Percentiles rank a stretch among this genome's conserved stretches.
phyloP scores from a whole-genome alignment of 2,329 filamentous ascomycete species.

The Simplicillium aogashimaense region DNA sequence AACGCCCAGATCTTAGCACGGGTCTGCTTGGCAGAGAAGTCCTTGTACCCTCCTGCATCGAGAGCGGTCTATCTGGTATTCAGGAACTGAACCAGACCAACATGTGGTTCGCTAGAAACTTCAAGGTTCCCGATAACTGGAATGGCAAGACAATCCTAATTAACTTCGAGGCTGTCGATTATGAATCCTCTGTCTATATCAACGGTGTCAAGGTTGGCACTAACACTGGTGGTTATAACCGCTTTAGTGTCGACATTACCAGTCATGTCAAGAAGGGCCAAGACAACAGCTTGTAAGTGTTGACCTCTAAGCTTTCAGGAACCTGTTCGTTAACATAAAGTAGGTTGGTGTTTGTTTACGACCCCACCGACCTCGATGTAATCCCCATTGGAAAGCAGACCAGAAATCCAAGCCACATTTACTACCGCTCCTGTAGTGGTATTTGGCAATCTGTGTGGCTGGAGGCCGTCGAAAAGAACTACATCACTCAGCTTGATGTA shows the following conservation, averaged over 20 bases:
- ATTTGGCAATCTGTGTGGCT: conserved; percentile 71
- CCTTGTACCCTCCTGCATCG: conserved; percentile 31
- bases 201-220: conserved; percentile 42
- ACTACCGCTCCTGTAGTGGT: conserved; percentile 62
- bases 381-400: conserved; percentile 61
- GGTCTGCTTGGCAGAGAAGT: conserved; percentile 26
- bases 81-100: conserved; percentile 27
- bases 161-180: conserved; percentile 51
- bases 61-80: conserved; percentile 38
- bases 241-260: conserved; percentile 51
- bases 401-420: conserved; percentile 48
- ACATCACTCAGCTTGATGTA: conserved; percentile 51
- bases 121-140: conserved; percentile 39
- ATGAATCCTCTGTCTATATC: conserved; percentile 46
- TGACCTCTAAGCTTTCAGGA: not conserved
- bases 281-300: conserved; percentile 42
- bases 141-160: conserved; percentile 32
- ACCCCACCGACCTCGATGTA: conserved; percentile 53
- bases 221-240: conserved; percentile 52
- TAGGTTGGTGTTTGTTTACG: conserved; percentile 54
- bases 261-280: conserved; percentile 26
- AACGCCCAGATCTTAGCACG: conserved; percentile 8
- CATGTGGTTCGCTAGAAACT: conserved; percentile 42
- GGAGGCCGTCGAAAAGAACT: conserved; percentile 46
- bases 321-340: too few species aligned